Base-by-base conservation (phyloP, 768 basidiomycete species). In the Rossbeevera mucosa region DNA sequence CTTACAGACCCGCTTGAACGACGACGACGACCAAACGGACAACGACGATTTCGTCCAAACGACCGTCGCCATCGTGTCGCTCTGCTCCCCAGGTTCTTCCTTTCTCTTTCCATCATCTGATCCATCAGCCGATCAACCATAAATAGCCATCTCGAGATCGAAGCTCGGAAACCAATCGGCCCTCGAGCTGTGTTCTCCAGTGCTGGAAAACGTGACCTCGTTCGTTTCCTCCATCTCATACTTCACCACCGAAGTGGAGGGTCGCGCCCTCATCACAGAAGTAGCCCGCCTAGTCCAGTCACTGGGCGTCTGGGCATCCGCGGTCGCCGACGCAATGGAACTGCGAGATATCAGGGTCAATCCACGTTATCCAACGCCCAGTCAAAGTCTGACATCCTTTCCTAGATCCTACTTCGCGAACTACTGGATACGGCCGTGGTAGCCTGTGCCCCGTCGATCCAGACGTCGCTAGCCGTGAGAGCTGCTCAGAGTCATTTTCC, bases 401-500 rank as follows among this genome's bases (percentile, higher is more conserved):
- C 38, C 12, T 38, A 77, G 74, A 55, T 29, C 6, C 51, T 64
- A 26, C 61, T 69, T 47, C 56, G 57, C 38, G 54, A 50, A 1
- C 61, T 76, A 26, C 55, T 80, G 4, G 74, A 77, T 21, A 59
- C 65, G 14, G 63, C 72, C 12, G 44, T 78, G 8, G 52, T 69
- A 3, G 56, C 56, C 9, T 77, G 68, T 54, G 65, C 72, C 14
- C 59, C 63, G 40, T 74, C 64, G 33, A 71, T 82, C 18, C 69
- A 74, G 28, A 69, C 73, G 2, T 72, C 63, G 9, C 64, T 82
- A 3, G 77, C 82, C 2, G 72, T 77, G 51, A 67, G 78, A 47
- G 70, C 72, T 7, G 77, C 82, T 41, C 72, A 76, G 57, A 26
- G 49, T 8, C 62, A 67, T 46, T 80, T 75, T 56, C 78, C 83